phyloP scores from a whole-genome alignment of 1,139 yeast species.

The Candida pseudoviswanathii region DNA sequence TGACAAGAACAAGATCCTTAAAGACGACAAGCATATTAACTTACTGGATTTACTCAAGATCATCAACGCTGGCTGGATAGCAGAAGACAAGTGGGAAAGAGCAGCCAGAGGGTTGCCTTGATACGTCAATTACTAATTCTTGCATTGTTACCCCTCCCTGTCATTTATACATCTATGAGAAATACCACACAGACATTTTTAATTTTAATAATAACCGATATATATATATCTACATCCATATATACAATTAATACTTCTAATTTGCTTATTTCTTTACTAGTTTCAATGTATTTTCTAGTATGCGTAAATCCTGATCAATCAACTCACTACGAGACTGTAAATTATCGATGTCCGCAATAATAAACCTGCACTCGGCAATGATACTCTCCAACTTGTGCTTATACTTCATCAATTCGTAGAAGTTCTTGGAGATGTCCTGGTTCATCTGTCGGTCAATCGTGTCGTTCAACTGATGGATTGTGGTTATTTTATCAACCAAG shows the following conservation, averaged over 20 bases:
- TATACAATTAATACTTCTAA: background rate
- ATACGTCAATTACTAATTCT: background rate
- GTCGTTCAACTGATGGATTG: slow-evolving; percentile 43
- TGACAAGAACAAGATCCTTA: slow-evolving; percentile 57
- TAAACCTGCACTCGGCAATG: slow-evolving; percentile 20
- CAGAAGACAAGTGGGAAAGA: slow-evolving; percentile 64
- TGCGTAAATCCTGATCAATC: slow-evolving; percentile 49
- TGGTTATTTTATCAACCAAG: slow-evolving; percentile 44
- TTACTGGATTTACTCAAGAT: slow-evolving; percentile 60
- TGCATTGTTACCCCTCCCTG: too few relatives aligned
- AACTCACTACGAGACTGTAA: slow-evolving; percentile 46
- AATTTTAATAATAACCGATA: background rate
- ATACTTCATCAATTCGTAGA: slow-evolving; percentile 24
- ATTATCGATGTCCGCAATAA: slow-evolving; percentile 28
- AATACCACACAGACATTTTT: background rate
- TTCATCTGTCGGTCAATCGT: slow-evolving; percentile 31
- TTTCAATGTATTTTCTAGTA: slow-evolving; percentile 41
- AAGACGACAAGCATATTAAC: slow-evolving; percentile 53
- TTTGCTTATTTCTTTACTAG: slow-evolving; percentile 17
- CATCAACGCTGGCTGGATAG: slow-evolving; percentile 71
- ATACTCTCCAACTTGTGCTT: slow-evolving; percentile 24
- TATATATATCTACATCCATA: background rate
- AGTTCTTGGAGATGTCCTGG: slow-evolving; percentile 29
- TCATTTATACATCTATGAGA: too few relatives aligned
- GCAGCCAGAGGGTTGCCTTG: slow-evolving; percentile 50